Conservation (phyloP, 2,329 filamentous ascomycete genomes). For the Curvularia eragrostidis region DNA sequence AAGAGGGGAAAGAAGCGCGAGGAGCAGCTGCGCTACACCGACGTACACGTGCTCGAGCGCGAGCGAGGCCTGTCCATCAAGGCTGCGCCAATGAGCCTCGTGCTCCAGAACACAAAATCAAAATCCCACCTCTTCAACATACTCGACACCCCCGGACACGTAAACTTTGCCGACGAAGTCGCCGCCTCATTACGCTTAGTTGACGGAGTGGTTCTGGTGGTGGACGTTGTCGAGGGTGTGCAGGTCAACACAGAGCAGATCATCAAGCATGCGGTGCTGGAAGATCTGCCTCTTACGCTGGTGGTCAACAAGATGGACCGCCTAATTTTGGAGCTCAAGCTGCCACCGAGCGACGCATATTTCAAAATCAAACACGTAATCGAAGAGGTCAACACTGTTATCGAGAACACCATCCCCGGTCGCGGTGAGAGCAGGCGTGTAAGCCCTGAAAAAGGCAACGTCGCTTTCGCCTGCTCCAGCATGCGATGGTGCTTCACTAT, state of each 20-base stretch:
- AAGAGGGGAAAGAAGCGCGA: constrained; percentile 81
- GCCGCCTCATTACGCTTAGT: constrained; percentile 85
- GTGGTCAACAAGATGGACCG: constrained; percentile 98
- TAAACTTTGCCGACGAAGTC: constrained; percentile 98
- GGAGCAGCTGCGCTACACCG: constrained; percentile 93
- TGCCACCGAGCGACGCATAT: constrained; percentile 94
- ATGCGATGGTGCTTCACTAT: constrained; percentile 98
- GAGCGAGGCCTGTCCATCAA: constrained; percentile 93
- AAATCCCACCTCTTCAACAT: constrained; percentile 97
- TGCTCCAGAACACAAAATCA: constrained; percentile 84
- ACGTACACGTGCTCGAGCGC: constrained; percentile 86
- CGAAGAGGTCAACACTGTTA: constrained; percentile 95
- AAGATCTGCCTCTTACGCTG: constrained; percentile 86
- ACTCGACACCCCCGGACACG: constrained; percentile 94
- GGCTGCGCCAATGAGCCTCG: constrained; percentile 89
- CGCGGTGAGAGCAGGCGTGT: constrained; percentile 79
- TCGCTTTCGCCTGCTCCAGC: constrained; percentile 91
- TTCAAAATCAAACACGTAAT: constrained; percentile 99
- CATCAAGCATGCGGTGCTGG: constrained; percentile 91
- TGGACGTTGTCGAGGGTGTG: constrained; percentile 98
- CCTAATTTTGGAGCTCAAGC: constrained; percentile 88
- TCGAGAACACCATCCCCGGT: constrained; percentile 84
- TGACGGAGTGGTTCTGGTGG: constrained; percentile 90
- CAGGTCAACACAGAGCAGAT: constrained; percentile 97
- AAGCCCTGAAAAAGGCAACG: constrained; percentile 96